Evolutionary conservation across 179 eudicot genomes (phyloP), one percentile per base, ranked within the genome.

Genomic region (Beta lomatogona): DNA sequence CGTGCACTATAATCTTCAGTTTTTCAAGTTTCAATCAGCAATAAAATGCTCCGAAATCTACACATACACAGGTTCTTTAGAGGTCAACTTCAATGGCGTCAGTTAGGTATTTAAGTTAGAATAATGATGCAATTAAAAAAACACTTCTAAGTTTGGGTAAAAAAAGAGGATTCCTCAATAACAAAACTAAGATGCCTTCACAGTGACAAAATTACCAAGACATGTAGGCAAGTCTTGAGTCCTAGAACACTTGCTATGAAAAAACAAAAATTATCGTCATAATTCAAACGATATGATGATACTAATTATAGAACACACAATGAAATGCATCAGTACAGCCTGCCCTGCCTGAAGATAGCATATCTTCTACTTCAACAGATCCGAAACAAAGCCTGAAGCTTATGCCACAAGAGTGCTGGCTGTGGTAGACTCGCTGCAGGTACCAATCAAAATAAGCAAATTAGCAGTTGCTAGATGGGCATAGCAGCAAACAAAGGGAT

Each of bases 351-450:
- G 22, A 25, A 36, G n/a, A 9, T 41, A 3, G 19, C 25, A 13
- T 19, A 44, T 14, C 2, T 60, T 31, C 66, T 46, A 64, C 4
- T 6, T 19, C 75, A 48, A 48, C 25, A 19, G 67, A 64, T 63
- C 72, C 73, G 28, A 61, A 55, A 31, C 53, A 75, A 67, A 50
- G 18, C 28, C 79, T n/a, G 82, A 31, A 11, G 44, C 19, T 82
- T 77, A 88, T 5, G 90, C 90, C 61, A 88, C 90, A 3, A 88
- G 89, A 31, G 90, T 88, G 83, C 89, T 88, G 67, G 90, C 90
- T 2, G 90, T 88, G 45, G 90, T 88, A 13, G 90, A 88, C 75
- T 88, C 90, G 45, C 90, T 88, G 90, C 88, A 86, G 57, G 71
- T 31, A 15, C 6, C 10, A 14, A 14, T 5, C 13, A 1, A 15